phyloP scores from a whole-genome alignment of 352 stramenopile genomes.

The Globisporangium sylvaticum region DNA sequence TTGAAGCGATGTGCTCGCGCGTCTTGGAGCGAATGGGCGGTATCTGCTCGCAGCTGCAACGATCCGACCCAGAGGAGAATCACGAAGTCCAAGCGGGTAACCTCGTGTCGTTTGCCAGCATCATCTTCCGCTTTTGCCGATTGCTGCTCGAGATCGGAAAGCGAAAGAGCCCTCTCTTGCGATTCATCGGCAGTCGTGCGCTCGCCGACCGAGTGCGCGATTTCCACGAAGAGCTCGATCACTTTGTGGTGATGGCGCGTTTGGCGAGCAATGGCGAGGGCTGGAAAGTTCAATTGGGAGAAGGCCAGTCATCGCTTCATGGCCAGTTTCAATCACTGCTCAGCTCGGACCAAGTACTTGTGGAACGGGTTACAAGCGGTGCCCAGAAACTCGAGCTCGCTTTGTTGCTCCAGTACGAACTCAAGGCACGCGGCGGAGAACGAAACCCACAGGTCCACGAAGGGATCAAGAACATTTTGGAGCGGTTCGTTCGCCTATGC shows the following conservation, averaged over 20 bases:
- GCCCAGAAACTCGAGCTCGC: not conserved
- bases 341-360: not conserved
- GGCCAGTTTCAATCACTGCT: not conserved
- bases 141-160: not conserved
- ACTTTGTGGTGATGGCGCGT: not conserved
- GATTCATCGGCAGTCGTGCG: not conserved
- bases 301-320: not conserved
- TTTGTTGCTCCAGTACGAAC: not conserved
- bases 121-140: not conserved
- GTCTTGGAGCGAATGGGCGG: not conserved
- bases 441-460: not conserved
- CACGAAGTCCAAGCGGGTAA: not conserved
- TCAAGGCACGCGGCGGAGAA: not conserved
- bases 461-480: not conserved
- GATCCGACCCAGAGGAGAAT: not conserved
- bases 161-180: not conserved
- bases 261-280: not conserved
- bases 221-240: not conserved
- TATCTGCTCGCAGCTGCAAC: not conserved
- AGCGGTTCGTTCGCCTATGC: not conserved
- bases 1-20: not conserved
- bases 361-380: not conserved
- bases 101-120: not conserved
- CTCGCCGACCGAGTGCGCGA: not conserved
- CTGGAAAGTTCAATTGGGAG: not conserved